Conservation (phyloP, 192 early-diverging fungal genomes). For the Diversispora eburnea region DNA sequence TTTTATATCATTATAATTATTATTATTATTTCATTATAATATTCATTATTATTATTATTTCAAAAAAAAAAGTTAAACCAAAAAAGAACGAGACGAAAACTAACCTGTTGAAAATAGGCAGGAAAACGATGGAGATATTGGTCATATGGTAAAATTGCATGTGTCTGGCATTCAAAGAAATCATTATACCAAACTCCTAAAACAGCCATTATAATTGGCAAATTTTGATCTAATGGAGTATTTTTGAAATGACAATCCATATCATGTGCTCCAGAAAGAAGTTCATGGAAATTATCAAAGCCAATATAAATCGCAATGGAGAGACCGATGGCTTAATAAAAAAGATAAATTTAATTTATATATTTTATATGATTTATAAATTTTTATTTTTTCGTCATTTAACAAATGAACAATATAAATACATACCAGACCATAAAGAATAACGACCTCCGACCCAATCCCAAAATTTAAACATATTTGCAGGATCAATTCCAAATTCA, state of each 20-base stretch:
- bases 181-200: conserved; percentile 99
- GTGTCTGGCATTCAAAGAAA: conserved; percentile 92
- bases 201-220: conserved; percentile 86
- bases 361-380: background rate
- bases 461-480: no score
- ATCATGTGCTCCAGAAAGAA: conserved; percentile 87
- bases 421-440: conserved; percentile 84
- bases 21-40: background rate
- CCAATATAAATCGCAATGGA: conserved; percentile 96
- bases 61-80: background rate
- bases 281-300: conserved; percentile 88
- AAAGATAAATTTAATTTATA: no score
- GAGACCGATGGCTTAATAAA: conserved; percentile 80
- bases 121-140: conserved; percentile 98
- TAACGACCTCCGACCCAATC: conserved; percentile 98
- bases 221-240: conserved; percentile 87
- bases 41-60: no score
- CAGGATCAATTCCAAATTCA: no score
- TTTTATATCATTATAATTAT: background rate
- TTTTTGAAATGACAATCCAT: conserved; percentile 96
- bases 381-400: background rate
- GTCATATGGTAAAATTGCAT: conserved; percentile 96
- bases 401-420: background rate
- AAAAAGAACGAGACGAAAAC: background rate
- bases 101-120: conserved; percentile 95